Base-by-base conservation (phyloP, 371 early-diverging fungal species). In the Apophysomyces trapeziformis region DNA sequence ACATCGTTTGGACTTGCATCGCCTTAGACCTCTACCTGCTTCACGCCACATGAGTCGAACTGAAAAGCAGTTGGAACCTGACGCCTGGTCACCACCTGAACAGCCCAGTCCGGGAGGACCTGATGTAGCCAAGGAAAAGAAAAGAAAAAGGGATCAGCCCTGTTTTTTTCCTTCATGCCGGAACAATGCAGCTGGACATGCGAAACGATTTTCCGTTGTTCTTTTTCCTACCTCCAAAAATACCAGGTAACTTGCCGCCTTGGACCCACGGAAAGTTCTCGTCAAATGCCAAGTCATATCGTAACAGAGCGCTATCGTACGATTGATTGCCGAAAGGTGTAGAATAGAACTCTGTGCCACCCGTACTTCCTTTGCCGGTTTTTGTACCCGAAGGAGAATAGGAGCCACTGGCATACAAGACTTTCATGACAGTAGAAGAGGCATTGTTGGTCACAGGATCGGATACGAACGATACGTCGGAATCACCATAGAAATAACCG, bases 191-290 rank as follows among this genome's bases (percentile, higher is more conserved):
- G 32, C 2, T 26, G 32, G 32, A 26, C 32, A 26, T 26, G 32
- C 32, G 32, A 2, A 26, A 26, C 32, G 32, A 2, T 26, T 26
- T 26, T 26, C 32, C 32, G 32, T 26, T 26, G 32, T 2, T 2
- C 32, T 26, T 26, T 2, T 26, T 26, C 32, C 2, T 63, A 65
- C 87, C 83, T 38, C 78, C 77, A 66, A 74, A 82, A 14, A 84
- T 64, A 36, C 84, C 84, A 26, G 87, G 87, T 18, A 87, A 63
- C 60, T 85, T 85, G 4, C 87, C 85, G 57, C 87, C 87, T 12
- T 75, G 72, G 6, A 80, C 81, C 83, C 84, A 87, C 13, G 83
- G 56, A 71, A 87, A 87, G 43, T 77, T 79, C 13, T 58, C 58
- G 26, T 80, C 85, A 67, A 87, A 87, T 16, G 82, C 84, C 18